phyloP scores from a whole-genome alignment of 495 filamentous ascomycete species.

The Penicillium robsamsonii region DNA sequence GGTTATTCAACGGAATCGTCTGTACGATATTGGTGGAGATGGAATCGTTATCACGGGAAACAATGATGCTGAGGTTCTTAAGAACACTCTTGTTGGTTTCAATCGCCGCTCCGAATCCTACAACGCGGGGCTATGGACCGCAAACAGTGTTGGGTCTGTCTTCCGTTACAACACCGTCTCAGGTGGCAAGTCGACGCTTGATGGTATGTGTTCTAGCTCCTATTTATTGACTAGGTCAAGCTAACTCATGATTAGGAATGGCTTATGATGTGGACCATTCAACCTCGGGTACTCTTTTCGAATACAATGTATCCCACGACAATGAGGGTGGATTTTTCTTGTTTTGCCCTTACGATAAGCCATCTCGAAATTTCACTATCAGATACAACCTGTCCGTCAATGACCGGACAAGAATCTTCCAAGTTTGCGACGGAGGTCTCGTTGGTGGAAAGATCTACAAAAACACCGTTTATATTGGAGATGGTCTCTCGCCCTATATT shows the following conservation, averaged over 20 bases:
- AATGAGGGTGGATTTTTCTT: conserved; percentile 4
- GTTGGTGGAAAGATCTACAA: conserved; percentile 1
- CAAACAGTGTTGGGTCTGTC: conserved; percentile 1
- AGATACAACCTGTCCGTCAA: conserved; percentile 2
- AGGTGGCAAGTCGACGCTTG: not conserved
- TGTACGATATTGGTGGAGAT: conserved; percentile 5
- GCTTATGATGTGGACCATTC: conserved; percentile 4
- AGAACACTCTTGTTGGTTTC: not conserved
- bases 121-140: not conserved
- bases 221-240: not conserved
- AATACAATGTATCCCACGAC: conserved; percentile 1
- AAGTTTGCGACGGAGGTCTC: not conserved
- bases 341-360: conserved; percentile 1
- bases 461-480: conserved; percentile 4
- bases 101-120: not conserved
- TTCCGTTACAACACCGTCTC: conserved; percentile 2
- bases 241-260: not conserved
- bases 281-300: conserved; percentile 4
- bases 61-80: not conserved
- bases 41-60: not conserved
- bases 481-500: not conserved
- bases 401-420: not conserved
- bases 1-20: not conserved
- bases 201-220: not conserved
- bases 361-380: not conserved